These are phyloP conservation scores for Fusarium graminum DNA, from an alignment of 2,329 filamentous ascomycete genomes.

Conservation along the genomic window DNA sequence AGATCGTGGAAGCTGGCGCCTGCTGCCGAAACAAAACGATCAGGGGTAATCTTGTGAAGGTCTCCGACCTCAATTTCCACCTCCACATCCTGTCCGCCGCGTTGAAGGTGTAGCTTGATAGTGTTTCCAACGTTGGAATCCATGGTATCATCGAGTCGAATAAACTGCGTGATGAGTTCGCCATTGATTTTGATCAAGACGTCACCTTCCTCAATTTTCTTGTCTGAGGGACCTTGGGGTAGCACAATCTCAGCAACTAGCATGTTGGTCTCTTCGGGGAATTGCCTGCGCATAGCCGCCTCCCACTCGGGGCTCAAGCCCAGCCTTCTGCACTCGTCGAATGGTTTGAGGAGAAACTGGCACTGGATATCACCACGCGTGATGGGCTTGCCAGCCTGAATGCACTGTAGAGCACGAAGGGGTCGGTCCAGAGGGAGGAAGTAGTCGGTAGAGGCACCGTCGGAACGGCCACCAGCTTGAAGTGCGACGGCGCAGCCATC, in stretches of 20 bases:
- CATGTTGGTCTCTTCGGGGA: conserved; percentile 96
- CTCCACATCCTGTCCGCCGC: conserved; percentile 88
- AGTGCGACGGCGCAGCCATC: conserved; percentile 92
- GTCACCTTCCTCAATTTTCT: conserved; percentile 93
- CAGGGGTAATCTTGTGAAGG: conserved; percentile 93
- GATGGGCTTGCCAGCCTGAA: conserved; percentile 80
- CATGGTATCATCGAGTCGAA: conserved; percentile 89
- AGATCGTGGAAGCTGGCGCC: conserved; percentile 96
- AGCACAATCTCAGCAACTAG: conserved; percentile 95
- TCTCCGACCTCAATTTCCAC: conserved; percentile 89
- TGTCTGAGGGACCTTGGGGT: conserved; percentile 87
- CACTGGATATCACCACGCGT: conserved; percentile 97
- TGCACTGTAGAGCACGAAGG: conserved; percentile 85
- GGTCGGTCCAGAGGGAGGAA: conserved; percentile 95
- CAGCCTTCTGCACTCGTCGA: conserved; percentile 93
- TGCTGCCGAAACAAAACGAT: conserved; percentile 93
- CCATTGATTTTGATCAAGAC: conserved; percentile 94
- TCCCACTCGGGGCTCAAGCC: conserved; percentile 90
- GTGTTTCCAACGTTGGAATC: conserved; percentile 85
- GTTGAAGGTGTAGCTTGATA: conserved; percentile 86
- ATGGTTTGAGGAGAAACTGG: conserved; percentile 96
- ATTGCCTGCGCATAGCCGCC: conserved; percentile 81
- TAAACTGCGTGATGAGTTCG: conserved; percentile 92
- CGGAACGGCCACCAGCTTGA: conserved; percentile 92
- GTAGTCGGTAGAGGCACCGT: conserved; percentile 97